phyloP scores from a whole-genome alignment of 1,284 basidiomycete species.

The Coniferiporia sulphurascens region DNA sequence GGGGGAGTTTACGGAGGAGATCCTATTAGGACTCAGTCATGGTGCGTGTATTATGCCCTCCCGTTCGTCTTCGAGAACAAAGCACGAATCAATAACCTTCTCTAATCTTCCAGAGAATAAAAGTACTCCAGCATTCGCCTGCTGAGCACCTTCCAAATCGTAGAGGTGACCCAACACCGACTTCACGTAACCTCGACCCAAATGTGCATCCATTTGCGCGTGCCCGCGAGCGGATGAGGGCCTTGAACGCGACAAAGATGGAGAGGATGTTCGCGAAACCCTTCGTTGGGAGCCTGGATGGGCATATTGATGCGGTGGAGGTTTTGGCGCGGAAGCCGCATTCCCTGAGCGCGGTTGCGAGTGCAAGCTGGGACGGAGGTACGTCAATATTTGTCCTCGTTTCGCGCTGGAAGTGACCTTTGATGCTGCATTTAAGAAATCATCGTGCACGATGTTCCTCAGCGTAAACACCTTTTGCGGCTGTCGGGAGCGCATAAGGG shows the following conservation, averaged over 20 bases:
- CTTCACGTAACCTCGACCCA: constrained; percentile 90
- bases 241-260: constrained; percentile 94
- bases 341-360: constrained; percentile 79
- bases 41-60: not conserved
- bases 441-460: constrained; percentile 83
- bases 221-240: constrained; percentile 90
- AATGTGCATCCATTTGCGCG: constrained; percentile 92
- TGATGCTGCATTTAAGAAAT: constrained; percentile 51
- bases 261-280: constrained; percentile 97
- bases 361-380: constrained; percentile 95
- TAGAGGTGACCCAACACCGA: constrained; percentile 80
- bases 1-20: too few species aligned
- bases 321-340: constrained; percentile 76
- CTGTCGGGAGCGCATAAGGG: constrained; percentile 86
- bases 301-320: constrained; percentile 96
- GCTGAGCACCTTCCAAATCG: constrained; percentile 66
- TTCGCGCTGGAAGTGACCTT: not conserved
- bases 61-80: too few species aligned
- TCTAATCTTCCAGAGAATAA: constrained; percentile 75
- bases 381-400: constrained; percentile 24
- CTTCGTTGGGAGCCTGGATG: constrained; percentile 87
- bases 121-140: constrained; percentile 81
- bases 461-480: constrained; percentile 60
- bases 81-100: too few species aligned
- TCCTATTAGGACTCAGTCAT: not conserved